These are phyloP conservation scores for Arthrobotrys sinensis DNA, from an alignment of 2,329 filamentous ascomycete genomes.

Conservation along the genomic window DNA sequence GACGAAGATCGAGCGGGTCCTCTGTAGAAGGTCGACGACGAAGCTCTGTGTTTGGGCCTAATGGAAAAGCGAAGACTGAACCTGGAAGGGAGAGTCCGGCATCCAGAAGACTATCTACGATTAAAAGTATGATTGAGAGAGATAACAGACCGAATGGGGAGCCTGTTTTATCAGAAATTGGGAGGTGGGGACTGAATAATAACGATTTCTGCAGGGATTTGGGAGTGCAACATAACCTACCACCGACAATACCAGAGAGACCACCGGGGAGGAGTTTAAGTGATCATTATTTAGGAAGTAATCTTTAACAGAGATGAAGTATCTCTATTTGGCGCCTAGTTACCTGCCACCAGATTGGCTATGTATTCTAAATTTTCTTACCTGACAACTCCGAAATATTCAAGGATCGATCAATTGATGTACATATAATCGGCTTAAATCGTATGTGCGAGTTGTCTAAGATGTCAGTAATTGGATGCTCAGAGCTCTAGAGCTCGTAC, in stretches of 20 bases:
- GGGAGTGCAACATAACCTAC: constrained; percentile 47
- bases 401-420: too few relatives aligned
- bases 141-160: constrained; percentile 5
- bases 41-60: neutral
- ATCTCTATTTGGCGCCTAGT: too few relatives aligned
- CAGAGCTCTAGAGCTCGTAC: neutral
- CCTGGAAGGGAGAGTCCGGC: constrained; percentile 13
- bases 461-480: too few relatives aligned
- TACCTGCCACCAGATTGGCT: too few relatives aligned
- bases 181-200: constrained; percentile 45
- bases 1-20: neutral
- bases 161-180: constrained; percentile 33
- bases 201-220: constrained; percentile 53
- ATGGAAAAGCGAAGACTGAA: constrained; percentile 28
- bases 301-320: neutral
- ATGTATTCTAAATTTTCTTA: too few relatives aligned
- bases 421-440: too few relatives aligned
- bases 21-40: constrained; percentile 1
- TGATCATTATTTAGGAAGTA: constrained; percentile 37
- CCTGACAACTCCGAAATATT: too few relatives aligned
- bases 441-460: too few relatives aligned
- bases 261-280: constrained; percentile 29
- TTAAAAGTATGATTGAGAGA: constrained; percentile 31
- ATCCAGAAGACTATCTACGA: constrained; percentile 15
- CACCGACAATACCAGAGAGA: constrained; percentile 14